Base-by-base conservation (phyloP, 1,284 basidiomycete species). In the Austroboletus novae-zelandiae region DNA sequence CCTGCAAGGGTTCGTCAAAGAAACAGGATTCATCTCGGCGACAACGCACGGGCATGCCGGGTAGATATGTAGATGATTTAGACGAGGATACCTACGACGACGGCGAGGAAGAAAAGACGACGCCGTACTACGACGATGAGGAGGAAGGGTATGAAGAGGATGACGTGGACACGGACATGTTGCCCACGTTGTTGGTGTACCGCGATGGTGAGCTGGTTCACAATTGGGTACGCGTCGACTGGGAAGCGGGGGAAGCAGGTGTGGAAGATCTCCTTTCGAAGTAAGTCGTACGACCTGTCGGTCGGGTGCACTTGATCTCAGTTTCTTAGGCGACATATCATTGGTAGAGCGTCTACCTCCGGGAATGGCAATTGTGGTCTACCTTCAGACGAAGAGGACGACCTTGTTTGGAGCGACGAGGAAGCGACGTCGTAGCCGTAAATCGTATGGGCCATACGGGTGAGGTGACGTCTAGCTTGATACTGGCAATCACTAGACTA, bases 211-310 rank as follows among this genome's bases (percentile, higher is more conserved):
- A 91, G 51, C 78, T 93, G 14, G 81, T 88, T 20, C 79, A 89
- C 58, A 90, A 86, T 45, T 90, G 90, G 85, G 86, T 92, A 4
- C 77, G 91, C 18, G 86, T 93, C 3, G 90, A 93, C 65, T 90
- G 86, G 86, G 90, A 91, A 63, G 86, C 86, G 0, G 83, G 81
- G 8, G 62, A 71, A 30, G 77, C 75, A 17, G 84, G 83, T n/a
- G 64, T 90, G 0, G 81, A 86, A 53, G 85, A 87, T 29, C 70
- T 89, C 3, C 72, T 91, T 10, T 71, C 75, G 57, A 79, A 75
- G 89, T 88, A 54, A 51, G 77, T 71, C 36, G 35, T 29, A 29
- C 6, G 27, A 37, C 23, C 31, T 44, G 14, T 8, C 25, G 29
- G 15, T 42, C 9, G 1, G 11, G n/a, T n/a, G 15, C 11, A 23